Conservation (phyloP, 2,329 filamentous ascomycete genomes). For the Biscogniauxia sp. region DNA sequence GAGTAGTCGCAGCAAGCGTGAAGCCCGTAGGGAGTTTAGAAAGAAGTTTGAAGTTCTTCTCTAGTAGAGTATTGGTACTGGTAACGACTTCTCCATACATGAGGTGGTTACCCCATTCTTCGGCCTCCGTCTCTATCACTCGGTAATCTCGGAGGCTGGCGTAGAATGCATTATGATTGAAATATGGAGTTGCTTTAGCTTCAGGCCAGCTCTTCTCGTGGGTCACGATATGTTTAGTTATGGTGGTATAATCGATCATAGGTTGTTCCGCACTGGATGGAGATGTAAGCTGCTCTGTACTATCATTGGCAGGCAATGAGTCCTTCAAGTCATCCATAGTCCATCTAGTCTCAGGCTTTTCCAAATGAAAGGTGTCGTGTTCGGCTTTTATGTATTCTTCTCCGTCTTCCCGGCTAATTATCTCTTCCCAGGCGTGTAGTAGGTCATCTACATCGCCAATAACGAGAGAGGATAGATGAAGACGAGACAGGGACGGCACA, state of each 20-base stretch:
- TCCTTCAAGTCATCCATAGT: conserved; percentile 53
- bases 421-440: conserved; percentile 63
- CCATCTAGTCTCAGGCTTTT: conserved; percentile 63
- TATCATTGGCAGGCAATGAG: conserved; percentile 44
- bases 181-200: conserved; percentile 74
- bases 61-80: conserved; percentile 88
- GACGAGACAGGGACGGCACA: conserved; percentile 74
- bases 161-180: conserved; percentile 81
- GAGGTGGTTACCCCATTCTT: conserved; percentile 72
- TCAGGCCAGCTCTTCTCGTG: conserved; percentile 69
- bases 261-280: conserved; percentile 44
- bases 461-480: conserved; percentile 75
- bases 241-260: conserved; percentile 70
- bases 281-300: conserved; percentile 21
- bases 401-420: conserved; percentile 63
- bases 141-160: conserved; percentile 68
- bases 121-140: conserved; percentile 50
- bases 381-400: conserved; percentile 75
- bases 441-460: conserved; percentile 65
- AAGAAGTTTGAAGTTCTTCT: conserved; percentile 82
- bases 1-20: conserved; percentile 80
- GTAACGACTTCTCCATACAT: conserved; percentile 92
- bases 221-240: conserved; percentile 71
- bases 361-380: conserved; percentile 77
- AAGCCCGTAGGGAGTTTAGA: conserved; percentile 79